These are phyloP conservation scores for Sclerotinia nivalis DNA, from an alignment of 2,329 filamentous ascomycete species.

Conservation along the genomic window DNA sequence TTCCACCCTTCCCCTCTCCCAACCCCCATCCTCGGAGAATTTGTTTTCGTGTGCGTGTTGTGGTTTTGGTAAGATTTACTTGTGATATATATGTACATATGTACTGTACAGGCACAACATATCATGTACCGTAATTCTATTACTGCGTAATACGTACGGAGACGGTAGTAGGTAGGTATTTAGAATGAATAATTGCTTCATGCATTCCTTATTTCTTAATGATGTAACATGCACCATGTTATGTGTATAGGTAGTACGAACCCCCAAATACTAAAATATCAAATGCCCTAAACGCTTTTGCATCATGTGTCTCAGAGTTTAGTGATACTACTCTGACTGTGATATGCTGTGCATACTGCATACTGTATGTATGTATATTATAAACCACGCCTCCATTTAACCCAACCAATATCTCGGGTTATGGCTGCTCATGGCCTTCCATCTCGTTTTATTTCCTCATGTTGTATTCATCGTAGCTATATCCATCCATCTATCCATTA, in stretches of 20 bases:
- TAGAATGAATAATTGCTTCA: neutral
- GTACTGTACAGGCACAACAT: neutral
- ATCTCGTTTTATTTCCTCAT: too few relatives aligned
- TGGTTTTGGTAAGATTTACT: neutral
- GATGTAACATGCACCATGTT: too few relatives aligned
- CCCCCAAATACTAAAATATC: neutral
- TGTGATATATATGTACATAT: too few relatives aligned
- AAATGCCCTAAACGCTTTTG: neutral
- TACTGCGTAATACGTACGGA: too few relatives aligned
- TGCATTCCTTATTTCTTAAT: neutral
- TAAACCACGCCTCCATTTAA: neutral
- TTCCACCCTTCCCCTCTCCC: neutral
- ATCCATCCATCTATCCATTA: neutral
- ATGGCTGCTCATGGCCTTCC: neutral
- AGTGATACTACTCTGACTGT: neutral
- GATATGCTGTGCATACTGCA: neutral
- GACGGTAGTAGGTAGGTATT: too few relatives aligned
- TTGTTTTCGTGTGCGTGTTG: neutral
- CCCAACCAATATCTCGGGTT: neutral
- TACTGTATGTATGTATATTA: neutral
- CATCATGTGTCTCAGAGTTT: constrained; percentile 11
- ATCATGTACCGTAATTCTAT: neutral
- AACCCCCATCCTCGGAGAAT: neutral
- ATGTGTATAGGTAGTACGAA: neutral
- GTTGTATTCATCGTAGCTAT: too few relatives aligned